Evolutionary conservation across 805 yeast species (phyloP).

Genomic region (Cyberlindnera xishuangbannaensis): DNA sequence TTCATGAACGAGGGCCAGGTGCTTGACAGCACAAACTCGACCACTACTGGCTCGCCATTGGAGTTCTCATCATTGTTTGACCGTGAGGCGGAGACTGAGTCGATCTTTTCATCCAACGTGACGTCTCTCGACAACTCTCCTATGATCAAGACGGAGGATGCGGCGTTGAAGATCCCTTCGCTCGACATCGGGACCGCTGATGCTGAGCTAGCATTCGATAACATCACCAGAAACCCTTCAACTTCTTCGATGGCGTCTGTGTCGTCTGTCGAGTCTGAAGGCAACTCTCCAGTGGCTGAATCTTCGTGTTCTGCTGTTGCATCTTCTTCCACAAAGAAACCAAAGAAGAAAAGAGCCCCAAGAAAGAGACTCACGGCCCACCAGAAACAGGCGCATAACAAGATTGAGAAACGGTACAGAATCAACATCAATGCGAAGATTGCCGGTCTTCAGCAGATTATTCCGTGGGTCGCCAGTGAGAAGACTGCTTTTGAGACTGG

Average conservation of each 20-base stretch:
- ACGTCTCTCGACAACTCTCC: slow-evolving; percentile 28
- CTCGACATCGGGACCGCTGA: not conserved
- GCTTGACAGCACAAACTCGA: slow-evolving; percentile 9
- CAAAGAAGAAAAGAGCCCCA: slow-evolving; percentile 42
- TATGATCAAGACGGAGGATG: slow-evolving; percentile 24
- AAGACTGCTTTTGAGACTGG: slow-evolving; percentile 55
- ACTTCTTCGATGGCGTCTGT: slow-evolving; percentile 12
- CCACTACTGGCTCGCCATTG: slow-evolving; percentile 21
- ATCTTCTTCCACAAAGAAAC: slow-evolving; percentile 17
- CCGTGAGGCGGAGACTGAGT: slow-evolving; percentile 12
- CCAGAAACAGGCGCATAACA: slow-evolving; percentile 69
- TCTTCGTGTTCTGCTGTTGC: not conserved
- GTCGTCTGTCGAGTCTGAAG: slow-evolving; percentile 4
- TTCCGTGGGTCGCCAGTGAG: slow-evolving; percentile 62
- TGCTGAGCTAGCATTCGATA: not conserved
- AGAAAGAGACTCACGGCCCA: slow-evolving; percentile 49
- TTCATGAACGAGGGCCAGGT: slow-evolving; percentile 14
- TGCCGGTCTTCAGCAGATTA: slow-evolving; percentile 57
- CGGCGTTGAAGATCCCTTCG: not conserved
- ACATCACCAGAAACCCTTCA: slow-evolving; percentile 11
- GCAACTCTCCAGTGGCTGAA: slow-evolving; percentile 2
- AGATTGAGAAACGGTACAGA: slow-evolving; percentile 65
- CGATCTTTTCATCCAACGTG: slow-evolving; percentile 22
- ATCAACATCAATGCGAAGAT: slow-evolving; percentile 69
- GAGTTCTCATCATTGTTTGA: slow-evolving; percentile 26